Evolutionary conservation across 164 flowering plant genomes (phyloP), one percentile per base, ranked within the genome.

Genomic region (Macadamia tetraphylla): DNA sequence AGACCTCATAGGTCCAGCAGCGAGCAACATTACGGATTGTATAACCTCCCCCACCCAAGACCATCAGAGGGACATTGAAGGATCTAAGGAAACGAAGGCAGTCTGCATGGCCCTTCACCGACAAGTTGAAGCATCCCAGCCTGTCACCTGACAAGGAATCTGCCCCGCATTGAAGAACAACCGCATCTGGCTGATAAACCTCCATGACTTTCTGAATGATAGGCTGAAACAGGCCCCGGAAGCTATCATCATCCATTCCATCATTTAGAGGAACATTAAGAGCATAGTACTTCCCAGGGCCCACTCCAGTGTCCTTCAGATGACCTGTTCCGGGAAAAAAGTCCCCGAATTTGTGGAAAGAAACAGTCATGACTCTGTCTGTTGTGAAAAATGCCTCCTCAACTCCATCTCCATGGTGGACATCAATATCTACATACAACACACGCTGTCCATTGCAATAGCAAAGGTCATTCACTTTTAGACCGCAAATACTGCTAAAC

Each of bases 1-100:
- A 70, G 40, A 92, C 98, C 95, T 93, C 98, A 77, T 93, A 91
- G 75, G 94, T 88, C 97, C 98, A 93, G 80, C 98, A 93, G 40
- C 98, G 97, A 6, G 97, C 97, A 66, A 93, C 97, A 83, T 89
- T 93, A 23, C 97, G 83, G 43, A 93, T 87, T 1, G 92, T 93
- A 70, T 91, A 93, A 1, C 98, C 98, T 72, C 97, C 98, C 8
- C 98, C 98, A 66, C 98, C 98, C 74, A 93, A 75, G 46, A 93
- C 88, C 97, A 93, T 88, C 43, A 93, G 68, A 68, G 98, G 98
- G 30, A 91, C 91, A 80, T 91, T 91, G 67, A 84, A 91, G 32
- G 98, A 93, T 70, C 97, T 82, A 31, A 93, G 81, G 63, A 80
- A 90, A 30, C 87, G 85, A 42, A 93, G 84, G 74, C 97, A 90